Conservation (phyloP, 768 basidiomycete genomes). For the Mrakia frigida region DNA sequence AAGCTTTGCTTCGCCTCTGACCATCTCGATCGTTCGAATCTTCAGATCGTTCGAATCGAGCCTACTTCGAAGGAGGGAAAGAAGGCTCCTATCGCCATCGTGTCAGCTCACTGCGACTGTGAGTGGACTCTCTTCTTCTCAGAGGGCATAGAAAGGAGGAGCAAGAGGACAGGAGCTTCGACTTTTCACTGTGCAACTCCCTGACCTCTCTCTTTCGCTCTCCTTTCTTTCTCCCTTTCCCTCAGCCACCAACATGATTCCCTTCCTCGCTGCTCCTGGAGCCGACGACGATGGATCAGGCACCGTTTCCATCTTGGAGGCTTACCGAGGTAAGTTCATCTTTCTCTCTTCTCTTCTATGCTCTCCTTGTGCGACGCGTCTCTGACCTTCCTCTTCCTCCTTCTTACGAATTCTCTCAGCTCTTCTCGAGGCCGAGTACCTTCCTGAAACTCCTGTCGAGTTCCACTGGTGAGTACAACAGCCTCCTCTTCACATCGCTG, state of each 20-base stretch:
- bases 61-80: slow-evolving; percentile 62
- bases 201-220: too few species aligned
- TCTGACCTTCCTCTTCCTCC: background rate
- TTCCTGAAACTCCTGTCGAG: slow-evolving; percentile 61
- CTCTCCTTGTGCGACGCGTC: background rate
- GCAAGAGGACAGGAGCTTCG: too few species aligned
- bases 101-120: slow-evolving; percentile 71
- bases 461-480: slow-evolving; percentile 59
- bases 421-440: slow-evolving; percentile 63
- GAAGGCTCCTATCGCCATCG: slow-evolving; percentile 54
- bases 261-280: slow-evolving; percentile 48
- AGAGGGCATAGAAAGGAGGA: too few species aligned
- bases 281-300: slow-evolving; percentile 57
- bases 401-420: slow-evolving; percentile 33
- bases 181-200: too few species aligned
- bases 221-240: too few species aligned
- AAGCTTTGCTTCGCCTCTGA: too few species aligned
- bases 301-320: slow-evolving; percentile 70
- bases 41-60: slow-evolving; percentile 60
- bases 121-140: too few species aligned
- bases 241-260: slow-evolving; percentile 43
- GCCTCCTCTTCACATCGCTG: too few species aligned
- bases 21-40: too few species aligned
- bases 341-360: background rate
- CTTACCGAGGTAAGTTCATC: slow-evolving; percentile 39